phyloP scores from a whole-genome alignment of 1,284 basidiomycete species.

The Tilletia setariae region DNA sequence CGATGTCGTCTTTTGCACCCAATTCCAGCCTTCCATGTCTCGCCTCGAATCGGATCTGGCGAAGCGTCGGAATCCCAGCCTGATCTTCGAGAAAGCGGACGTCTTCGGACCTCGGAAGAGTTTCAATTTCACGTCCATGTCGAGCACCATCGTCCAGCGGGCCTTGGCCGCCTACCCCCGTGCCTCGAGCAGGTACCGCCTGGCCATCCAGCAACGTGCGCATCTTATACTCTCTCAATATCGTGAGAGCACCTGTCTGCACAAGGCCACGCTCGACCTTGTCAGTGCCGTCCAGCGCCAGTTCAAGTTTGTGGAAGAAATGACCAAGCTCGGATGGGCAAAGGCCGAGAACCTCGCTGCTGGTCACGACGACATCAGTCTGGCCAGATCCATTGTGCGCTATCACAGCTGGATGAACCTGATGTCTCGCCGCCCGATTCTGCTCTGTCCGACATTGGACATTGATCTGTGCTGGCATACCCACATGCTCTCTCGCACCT shows the following conservation, averaged over 20 bases:
- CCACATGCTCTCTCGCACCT: constrained; percentile 31
- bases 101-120: background rate
- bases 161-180: constrained; percentile 4
- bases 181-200: background rate
- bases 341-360: background rate
- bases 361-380: constrained; percentile 15
- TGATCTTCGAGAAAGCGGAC: background rate
- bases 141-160: background rate
- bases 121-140: background rate
- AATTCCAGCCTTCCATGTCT: background rate
- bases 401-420: constrained; percentile 39
- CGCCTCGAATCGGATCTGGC: constrained; percentile 1
- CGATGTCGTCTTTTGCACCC: constrained; percentile 8
- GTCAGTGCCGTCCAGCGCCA: constrained; percentile 20
- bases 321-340: constrained; percentile 23
- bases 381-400: constrained; percentile 26
- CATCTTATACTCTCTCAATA: constrained; percentile 16
- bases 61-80: background rate
- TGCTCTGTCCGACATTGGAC: constrained; percentile 39
- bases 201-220: constrained; percentile 7
- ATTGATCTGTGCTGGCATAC: constrained; percentile 47
- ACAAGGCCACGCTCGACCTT: constrained; percentile 13
- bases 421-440: constrained; percentile 14
- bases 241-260: constrained; percentile 5
- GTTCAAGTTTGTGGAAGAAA: constrained; percentile 24